Evolutionary conservation across 495 filamentous ascomycete genomes (phyloP), one percentile per base, ranked within the genome.

Genomic region (Peziza echinospora): DNA sequence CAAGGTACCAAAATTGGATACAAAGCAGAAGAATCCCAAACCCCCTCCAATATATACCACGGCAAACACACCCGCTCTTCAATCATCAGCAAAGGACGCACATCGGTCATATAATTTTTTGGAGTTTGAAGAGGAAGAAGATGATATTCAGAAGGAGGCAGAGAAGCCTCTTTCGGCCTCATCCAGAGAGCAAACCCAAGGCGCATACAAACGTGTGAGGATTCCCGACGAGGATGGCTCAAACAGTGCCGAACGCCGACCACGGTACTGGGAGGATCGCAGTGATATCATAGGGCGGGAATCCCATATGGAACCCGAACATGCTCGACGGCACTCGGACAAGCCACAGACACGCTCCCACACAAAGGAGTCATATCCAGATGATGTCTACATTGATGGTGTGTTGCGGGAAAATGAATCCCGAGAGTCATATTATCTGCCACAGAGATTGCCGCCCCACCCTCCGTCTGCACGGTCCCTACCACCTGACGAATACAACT

Each of bases 351-450:
- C 30, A 37, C 30, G 30, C 3, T 56, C 44, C 34, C 42, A 10
- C 48, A 55, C 51, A 47, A 56, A 23, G 52, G 54, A 52, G 51
- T 51, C 13, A 44, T 55, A 21, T 52, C 48, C 16, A 22, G 48
- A 26, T 56, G 53, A 48, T 47, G 51, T 34, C 48, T 55, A 9
- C 24, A 24, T 41, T 52, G 45, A 51, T 55, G 53, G 55, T 52
- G 48, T 34, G 28, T 42, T 44, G 11, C 50, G 53, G 41, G 53
- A 46, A 26, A 25, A 55, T 47, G 53, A 52, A 24, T 42, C 52
- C 21, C 49, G 53, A 13, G 53, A 55, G 44, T 51, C 51, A 47
- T 55, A 55, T 40, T 51, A 52, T 22, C 45, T 46, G 24, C 21
- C 50, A 21, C 26, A 48, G 19, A 55, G 53, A 24, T 46, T 55